Percentiles rank a stretch among this genome's conserved stretches.
Conservation (phyloP, 441 rosid genomes). For the Macaranga tanarius region DNA sequence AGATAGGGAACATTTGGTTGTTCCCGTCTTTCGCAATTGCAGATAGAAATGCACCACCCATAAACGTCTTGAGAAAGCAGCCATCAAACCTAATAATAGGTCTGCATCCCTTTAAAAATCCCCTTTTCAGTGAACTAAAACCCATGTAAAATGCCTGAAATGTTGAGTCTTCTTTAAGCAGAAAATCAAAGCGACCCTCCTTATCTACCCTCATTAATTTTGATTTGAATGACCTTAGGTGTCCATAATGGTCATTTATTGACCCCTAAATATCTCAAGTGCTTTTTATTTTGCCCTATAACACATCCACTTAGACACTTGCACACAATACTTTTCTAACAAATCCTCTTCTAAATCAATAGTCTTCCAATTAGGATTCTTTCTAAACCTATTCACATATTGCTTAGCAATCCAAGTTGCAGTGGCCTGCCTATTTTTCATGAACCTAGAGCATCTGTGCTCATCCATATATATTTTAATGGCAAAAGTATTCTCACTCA, state of each 20-base stretch:
- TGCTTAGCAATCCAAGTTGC: not conserved
- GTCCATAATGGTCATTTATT: not conserved
- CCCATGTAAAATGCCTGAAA: too few relatives aligned
- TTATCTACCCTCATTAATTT: not conserved
- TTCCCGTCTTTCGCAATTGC: too few relatives aligned
- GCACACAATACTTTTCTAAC: not conserved
- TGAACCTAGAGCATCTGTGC: not conserved
- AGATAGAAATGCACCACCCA: too few relatives aligned
- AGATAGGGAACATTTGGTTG: too few relatives aligned
- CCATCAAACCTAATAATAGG: too few relatives aligned
- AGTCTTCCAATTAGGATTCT: not conserved
- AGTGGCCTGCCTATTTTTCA: not conserved
- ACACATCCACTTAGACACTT: not conserved
- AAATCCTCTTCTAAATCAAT: not conserved
- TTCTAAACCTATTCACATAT: not conserved
- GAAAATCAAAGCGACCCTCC: too few relatives aligned
- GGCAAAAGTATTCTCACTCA: not conserved
- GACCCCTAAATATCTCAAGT: not conserved
- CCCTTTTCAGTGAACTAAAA: too few relatives aligned
- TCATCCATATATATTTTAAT: not conserved
- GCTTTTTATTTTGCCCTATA: not conserved
- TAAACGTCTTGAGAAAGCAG: too few relatives aligned
- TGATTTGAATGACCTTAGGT: not conserved
- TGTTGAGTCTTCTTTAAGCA: too few relatives aligned
- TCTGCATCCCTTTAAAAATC: too few relatives aligned